Evolutionary conservation across 73 alveolate species (phyloP), one percentile per base, ranked within the genome.

Genomic region (Durusdinium trenchii): DNA sequence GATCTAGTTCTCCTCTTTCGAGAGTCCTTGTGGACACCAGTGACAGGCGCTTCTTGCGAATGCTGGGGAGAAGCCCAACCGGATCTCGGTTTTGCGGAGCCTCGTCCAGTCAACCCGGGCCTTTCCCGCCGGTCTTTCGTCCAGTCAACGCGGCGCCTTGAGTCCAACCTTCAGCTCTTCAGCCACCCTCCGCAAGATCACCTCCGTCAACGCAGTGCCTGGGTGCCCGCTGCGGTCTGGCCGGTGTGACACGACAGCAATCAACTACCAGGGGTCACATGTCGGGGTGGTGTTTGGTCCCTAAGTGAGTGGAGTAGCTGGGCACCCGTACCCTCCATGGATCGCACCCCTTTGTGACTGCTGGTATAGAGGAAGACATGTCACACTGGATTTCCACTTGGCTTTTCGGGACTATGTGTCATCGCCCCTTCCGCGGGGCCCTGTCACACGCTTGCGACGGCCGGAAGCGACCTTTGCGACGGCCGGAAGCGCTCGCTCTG

Each of bases 121-220:
- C 40, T n/a, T n/a, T n/a, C n/a, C n/a, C n/a, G n/a, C n/a, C n/a
- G n/a, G n/a, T n/a, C n/a, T n/a, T n/a, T n/a, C n/a, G n/a, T 30
- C 84, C 84, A n/a, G 30, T 28, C 36, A 54, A 9, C 89, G 6
- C 43, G 89, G 9, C 28, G 54, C 98, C 42, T 79, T 46, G 61
- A 91, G 89, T 57, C 76, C 32, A 43, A 52, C 98, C n/a, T 78
- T 52, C 57, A 91, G 47, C 26, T 57, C 89, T 78, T 67, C 57
- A 46, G 98, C 87, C n/a, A 91, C 46, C 57, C 61, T 18, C 75
- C 46, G 75, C 98, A 91, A 48, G 47, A 91, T 54, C 35, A 91
- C 98, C 48, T 69, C 86, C n/a, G 98, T 91, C 51, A 91, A 57
- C 40, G 51, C 40, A 6, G 98, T 91, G 47, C 98, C 98, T 91